These are phyloP conservation scores for Teunomyces cretensis DNA, from an alignment of 805 yeast genomes.

Conservation along the genomic window DNA sequence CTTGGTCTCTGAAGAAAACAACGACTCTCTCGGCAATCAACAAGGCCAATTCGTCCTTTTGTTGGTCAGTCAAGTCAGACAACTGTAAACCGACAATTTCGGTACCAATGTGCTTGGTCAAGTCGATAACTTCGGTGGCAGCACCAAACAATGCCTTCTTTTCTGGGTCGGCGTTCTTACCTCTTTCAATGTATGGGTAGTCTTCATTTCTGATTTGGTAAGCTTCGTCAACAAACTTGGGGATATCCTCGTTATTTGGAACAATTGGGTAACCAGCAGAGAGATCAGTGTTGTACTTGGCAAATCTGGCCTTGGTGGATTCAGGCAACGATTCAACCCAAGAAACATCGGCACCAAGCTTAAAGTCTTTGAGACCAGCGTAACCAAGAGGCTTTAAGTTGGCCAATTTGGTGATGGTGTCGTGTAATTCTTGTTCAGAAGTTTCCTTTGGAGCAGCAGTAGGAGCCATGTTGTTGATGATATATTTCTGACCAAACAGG, in stretches of 20 bases:
- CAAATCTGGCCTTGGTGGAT: slow-evolving; percentile 22
- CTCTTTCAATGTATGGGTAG: slow-evolving; percentile 25
- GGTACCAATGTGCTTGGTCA: slow-evolving; percentile 32
- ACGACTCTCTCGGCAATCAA: slow-evolving; percentile 31
- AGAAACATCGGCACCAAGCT: not conserved
- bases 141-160: slow-evolving; percentile 32
- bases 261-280: slow-evolving; percentile 27
- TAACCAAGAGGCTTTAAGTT: slow-evolving; percentile 12
- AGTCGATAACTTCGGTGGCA: slow-evolving; percentile 26
- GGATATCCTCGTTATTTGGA: slow-evolving; percentile 29
- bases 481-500: too few species aligned
- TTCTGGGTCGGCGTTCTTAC: slow-evolving; percentile 28
- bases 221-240: slow-evolving; percentile 28
- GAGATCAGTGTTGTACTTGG: slow-evolving; percentile 23
- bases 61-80: slow-evolving; percentile 26
- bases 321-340: slow-evolving; percentile 17
- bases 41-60: slow-evolving; percentile 31
- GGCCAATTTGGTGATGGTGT: slow-evolving; percentile 16
- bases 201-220: slow-evolving; percentile 21
- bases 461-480: slow-evolving; percentile 2
- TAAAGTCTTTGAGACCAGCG: slow-evolving; percentile 1
- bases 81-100: slow-evolving; percentile 32
- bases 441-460: slow-evolving; percentile 6
- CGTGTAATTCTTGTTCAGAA: slow-evolving; percentile 12
- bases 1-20: slow-evolving; percentile 31